These are phyloP conservation scores for Chamaecyparis obtusa DNA, from an alignment of 75 land plant species.

Conservation along the genomic window DNA sequence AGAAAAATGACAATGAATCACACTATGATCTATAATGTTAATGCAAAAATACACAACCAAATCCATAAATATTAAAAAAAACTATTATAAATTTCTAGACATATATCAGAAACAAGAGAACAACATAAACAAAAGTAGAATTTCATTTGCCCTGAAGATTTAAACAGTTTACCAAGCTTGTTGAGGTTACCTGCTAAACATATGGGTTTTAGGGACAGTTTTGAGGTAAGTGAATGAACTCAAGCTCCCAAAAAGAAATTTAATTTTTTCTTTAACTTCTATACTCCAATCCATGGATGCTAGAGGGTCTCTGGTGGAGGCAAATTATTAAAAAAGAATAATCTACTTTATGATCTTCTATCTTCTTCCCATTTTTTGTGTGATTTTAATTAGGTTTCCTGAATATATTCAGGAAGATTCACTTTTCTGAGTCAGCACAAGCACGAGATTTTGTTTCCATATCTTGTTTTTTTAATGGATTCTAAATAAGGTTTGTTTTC, in stretches of 20 bases:
- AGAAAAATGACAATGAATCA: no score
- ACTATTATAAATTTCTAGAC: no score
- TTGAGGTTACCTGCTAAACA: neutral
- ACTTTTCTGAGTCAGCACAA: neutral
- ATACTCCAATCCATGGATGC: neutral
- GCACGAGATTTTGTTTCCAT: neutral
- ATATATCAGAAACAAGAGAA: neutral
- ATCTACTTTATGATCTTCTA: neutral
- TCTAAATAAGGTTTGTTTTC: neutral
- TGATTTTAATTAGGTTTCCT: neutral
- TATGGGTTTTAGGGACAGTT: neutral
- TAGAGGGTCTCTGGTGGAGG: neutral
- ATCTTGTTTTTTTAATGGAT: no score
- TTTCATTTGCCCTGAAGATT: neutral
- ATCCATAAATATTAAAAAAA: no score
- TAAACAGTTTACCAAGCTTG: neutral
- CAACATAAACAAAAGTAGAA: neutral
- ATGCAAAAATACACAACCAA: no score
- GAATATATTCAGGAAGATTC: neutral
- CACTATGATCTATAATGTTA: no score
- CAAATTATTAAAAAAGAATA: neutral
- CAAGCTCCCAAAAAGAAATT: neutral
- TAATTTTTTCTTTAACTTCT: neutral
- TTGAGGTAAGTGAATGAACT: neutral
- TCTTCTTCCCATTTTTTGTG: neutral